Evolutionary conservation across 1,284 basidiomycete genomes (phyloP), one percentile per base, ranked within the genome.

Genomic region (Ganoderma leucocontextum): DNA sequence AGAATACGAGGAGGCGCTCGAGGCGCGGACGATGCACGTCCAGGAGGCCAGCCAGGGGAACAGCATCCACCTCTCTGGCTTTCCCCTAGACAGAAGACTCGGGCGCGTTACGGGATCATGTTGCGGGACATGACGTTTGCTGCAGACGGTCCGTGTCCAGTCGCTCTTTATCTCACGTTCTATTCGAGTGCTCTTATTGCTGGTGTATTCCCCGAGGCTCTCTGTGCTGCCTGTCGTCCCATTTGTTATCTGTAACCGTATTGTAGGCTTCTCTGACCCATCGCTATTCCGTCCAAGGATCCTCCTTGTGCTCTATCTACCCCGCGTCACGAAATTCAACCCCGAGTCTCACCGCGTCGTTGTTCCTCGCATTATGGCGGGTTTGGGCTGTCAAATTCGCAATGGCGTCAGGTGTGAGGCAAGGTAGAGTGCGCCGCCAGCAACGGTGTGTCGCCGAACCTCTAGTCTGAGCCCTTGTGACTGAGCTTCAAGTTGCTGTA

Each of bases 1-100:
- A 87, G 91, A 89, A 73, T 87, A 87, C 75, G 89, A 91, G 67
- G 90, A 91, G 69, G 78, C 79, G 35, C 66, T 79, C 12, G 80
- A 82, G 61, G 78, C 73, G 61, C 75, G 77, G n/a, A 77, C 73
- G 39, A 67, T 78, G 70, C 76, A 77, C 47, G 69, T 77, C 42
- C 71, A 70, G n/a, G 77, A 80, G 62, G 57, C 44, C 44, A 22
- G 44, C n/a, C 44, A 47, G 44, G n/a, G n/a, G n/a, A 10, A 7
- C 8, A 47, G 44, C 44, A 47, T 47, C 7, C 44, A 47, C n/a
- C 44, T 47, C n/a, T 47, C 44, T 10, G 44, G n/a, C 9, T 7
- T 47, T 17, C 44, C 44, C n/a, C 22, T n/a, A 7, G 44, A 47
- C 9, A 47, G 44, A 22, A 7, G 44, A 22, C 44, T 47, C 5